These are phyloP conservation scores for Violaceomyces palustris DNA, from an alignment of 1,284 basidiomycete species.

Conservation along the genomic window DNA sequence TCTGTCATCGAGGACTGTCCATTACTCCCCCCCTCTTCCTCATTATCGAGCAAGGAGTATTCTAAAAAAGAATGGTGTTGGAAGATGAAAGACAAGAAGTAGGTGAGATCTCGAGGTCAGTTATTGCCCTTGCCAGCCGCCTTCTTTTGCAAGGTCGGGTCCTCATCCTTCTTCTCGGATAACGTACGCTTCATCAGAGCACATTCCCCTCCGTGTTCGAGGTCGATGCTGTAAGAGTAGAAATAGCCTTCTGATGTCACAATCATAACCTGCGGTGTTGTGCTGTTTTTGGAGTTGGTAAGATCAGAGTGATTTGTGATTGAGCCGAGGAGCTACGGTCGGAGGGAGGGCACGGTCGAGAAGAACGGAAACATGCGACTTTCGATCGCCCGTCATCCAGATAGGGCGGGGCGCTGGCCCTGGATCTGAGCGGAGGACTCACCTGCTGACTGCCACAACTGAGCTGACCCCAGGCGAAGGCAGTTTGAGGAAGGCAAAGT, in stretches of 20 bases:
- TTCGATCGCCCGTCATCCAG: too few species aligned
- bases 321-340: background rate
- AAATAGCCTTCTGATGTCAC: conserved; percentile 92
- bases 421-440: background rate
- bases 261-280: conserved; percentile 94
- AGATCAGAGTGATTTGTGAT: too few species aligned
- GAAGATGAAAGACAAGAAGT: too few species aligned
- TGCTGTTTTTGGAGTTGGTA: conserved; percentile 47
- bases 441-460: conserved; percentile 45
- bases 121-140: too few species aligned
- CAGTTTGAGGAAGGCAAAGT: conserved; percentile 86
- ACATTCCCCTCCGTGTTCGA: conserved; percentile 94
- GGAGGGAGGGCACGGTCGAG: background rate
- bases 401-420: too few species aligned
- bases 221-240: conserved; percentile 90
- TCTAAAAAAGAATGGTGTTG: background rate
- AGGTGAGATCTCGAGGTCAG: too few species aligned
- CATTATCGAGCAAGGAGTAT: conserved; percentile 10
- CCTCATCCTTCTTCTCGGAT: too few species aligned
- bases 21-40: conserved; percentile 1
- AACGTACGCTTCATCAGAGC: conserved; percentile 71
- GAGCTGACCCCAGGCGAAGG: conserved; percentile 66
- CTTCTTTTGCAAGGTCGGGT: too few species aligned
- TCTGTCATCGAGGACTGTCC: too few species aligned
- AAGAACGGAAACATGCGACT: background rate